A percentile compares a stretch with the other conserved stretches of the same genome.
These are phyloP conservation scores for Nevesoporus exiguus DNA, from an alignment of 768 basidiomycete species.

Conservation along the genomic window DNA sequence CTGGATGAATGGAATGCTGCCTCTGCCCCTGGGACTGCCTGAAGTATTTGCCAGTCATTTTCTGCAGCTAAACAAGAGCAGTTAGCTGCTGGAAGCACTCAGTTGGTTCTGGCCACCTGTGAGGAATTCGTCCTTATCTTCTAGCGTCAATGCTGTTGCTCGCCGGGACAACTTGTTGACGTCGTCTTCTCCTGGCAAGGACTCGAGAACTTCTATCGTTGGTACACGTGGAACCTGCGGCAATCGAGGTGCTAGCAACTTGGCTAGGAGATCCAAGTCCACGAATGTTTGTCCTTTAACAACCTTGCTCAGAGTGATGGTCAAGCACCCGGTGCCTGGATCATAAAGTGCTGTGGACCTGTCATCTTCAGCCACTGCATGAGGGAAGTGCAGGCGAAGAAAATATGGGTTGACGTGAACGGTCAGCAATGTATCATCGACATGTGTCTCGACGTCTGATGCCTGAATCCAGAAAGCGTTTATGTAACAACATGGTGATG, in stretches of 20 bases:
- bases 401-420: constrained; percentile 84
- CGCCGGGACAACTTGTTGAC: constrained; percentile 41
- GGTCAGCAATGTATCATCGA: constrained; percentile 66
- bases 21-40: constrained; percentile 47
- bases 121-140: constrained; percentile 51
- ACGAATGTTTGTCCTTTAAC: constrained; percentile 62
- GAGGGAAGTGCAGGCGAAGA: constrained; percentile 72
- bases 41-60: constrained; percentile 78
- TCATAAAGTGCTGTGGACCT: constrained; percentile 71
- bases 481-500: constrained; percentile 10
- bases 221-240: constrained; percentile 33
- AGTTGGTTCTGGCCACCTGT: constrained; percentile 40
- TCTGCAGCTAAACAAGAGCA: constrained; percentile 52
- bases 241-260: constrained; percentile 66
- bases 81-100: constrained; percentile 7
- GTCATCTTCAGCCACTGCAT: constrained; percentile 61
- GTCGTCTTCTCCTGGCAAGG: constrained; percentile 26
- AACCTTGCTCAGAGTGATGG: constrained; percentile 69
- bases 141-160: constrained; percentile 47
- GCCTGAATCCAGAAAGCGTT: constrained; percentile 46
- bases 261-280: constrained; percentile 77
- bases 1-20: constrained; percentile 37
- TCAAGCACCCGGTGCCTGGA: constrained; percentile 73
- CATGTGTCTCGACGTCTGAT: constrained; percentile 74
- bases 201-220: constrained; percentile 57